Percentiles rank a stretch among this genome's conserved stretches.
phyloP scores from a whole-genome alignment of 176 grass and related monocot species.

The Pontederia paniculata region DNA sequence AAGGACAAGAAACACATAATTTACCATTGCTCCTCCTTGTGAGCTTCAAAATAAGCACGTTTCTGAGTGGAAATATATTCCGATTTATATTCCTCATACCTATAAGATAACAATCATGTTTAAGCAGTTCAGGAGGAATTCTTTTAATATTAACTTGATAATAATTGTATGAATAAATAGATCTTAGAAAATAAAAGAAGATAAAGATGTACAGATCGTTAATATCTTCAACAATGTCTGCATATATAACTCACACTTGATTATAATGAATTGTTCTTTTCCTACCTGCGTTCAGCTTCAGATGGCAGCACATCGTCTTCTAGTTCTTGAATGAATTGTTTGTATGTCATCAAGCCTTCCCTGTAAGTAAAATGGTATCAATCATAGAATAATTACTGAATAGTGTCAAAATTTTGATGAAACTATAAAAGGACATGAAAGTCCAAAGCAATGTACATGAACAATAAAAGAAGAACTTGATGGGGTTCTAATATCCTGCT shows the following conservation, averaged over 20 bases:
- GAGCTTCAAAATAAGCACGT: constrained; percentile 79
- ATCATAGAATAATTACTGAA: background rate
- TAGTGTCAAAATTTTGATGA: background rate
- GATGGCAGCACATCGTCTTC: constrained; percentile 93
- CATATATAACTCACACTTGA: background rate
- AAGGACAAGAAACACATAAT: constrained; percentile 6
- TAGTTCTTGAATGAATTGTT: constrained; percentile 97
- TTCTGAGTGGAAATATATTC: constrained; percentile 99
- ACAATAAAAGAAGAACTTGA: too few species aligned
- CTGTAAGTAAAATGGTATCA: constrained; percentile 33
- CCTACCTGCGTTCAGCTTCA: constrained; percentile 88
- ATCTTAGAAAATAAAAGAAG: background rate
- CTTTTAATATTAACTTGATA: too few species aligned
- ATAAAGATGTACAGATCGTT: background rate
- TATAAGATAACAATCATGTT: constrained; percentile 25
- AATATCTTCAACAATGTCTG: too few species aligned
- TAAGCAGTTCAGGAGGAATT: background rate
- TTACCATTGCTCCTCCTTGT: constrained; percentile 96
- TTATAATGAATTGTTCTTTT: background rate
- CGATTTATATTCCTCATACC: constrained; percentile 86
- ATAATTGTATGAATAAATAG: too few species aligned
- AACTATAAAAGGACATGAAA: background rate
- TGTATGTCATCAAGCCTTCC: constrained; percentile 97
- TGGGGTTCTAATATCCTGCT: too few species aligned
- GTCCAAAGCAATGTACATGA: too few species aligned